These are phyloP conservation scores for Rhizophora mangle DNA, from an alignment of 345 rosid genomes.

Conservation along the genomic window DNA sequence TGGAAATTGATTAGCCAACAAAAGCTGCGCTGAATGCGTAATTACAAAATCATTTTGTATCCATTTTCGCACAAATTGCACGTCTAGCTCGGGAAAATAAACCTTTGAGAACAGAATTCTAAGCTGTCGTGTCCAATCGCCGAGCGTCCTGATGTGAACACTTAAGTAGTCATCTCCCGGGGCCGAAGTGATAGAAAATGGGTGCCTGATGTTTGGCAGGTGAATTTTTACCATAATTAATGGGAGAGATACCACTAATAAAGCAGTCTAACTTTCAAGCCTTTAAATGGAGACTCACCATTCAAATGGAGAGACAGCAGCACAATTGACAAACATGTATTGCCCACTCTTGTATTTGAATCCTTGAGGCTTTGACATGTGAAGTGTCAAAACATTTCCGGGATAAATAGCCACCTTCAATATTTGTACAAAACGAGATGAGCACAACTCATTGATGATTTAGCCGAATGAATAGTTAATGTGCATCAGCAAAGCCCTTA, in stretches of 20 bases:
- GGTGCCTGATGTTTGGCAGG: constrained; percentile 2
- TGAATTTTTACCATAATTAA: not conserved
- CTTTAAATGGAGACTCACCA: constrained; percentile 36
- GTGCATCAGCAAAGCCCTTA: constrained; percentile 4
- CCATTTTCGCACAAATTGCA: not conserved
- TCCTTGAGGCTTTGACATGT: constrained; percentile 65
- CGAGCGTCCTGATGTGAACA: constrained; percentile 6
- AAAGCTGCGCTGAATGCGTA: not conserved
- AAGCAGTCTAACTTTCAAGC: not conserved
- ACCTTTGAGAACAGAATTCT: constrained; percentile 3
- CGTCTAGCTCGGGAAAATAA: not conserved
- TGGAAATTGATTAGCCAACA: constrained; percentile 4
- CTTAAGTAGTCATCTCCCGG: constrained; percentile 13
- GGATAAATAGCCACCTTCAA: constrained; percentile 67
- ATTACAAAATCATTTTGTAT: not conserved
- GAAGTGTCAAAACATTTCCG: constrained; percentile 70
- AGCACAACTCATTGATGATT: not conserved
- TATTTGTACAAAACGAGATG: not conserved
- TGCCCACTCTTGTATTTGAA: constrained; percentile 82
- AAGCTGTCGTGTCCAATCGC: constrained; percentile 9
- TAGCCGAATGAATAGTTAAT: not conserved
- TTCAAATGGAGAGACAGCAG: constrained; percentile 82
- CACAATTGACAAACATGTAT: constrained; percentile 78
- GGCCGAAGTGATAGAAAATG: constrained; percentile 11
- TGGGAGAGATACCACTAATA: not conserved